These are phyloP conservation scores for Tylopilus sp. DNA, from an alignment of 768 basidiomycete genomes.

Conservation along the genomic window DNA sequence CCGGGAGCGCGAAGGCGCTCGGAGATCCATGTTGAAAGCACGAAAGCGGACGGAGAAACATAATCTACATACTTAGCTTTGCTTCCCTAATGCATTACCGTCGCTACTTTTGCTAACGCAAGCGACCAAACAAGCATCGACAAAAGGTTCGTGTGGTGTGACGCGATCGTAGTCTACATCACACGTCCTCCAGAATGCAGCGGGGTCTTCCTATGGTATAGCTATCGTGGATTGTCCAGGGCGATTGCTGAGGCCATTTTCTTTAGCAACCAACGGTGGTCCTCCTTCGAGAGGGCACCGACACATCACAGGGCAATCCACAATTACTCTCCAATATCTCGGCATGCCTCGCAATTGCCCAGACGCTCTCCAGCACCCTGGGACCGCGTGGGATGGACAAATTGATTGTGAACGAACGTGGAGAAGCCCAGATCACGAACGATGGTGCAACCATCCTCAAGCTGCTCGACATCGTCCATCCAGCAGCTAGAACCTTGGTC, in stretches of 20 bases:
- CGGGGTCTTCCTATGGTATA: conserved; percentile 77
- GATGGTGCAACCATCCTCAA: conserved; percentile 99
- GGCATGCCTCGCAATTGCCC: conserved; percentile 90
- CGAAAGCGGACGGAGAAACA: conserved; percentile 28
- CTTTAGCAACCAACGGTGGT: conserved; percentile 94
- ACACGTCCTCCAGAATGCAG: conserved; percentile 61
- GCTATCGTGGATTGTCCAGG: neutral
- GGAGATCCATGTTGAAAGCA: conserved; percentile 38
- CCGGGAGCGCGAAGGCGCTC: conserved; percentile 48
- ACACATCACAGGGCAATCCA: conserved; percentile 90
- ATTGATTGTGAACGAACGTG: conserved; percentile 88
- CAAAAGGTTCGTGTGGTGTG: neutral
- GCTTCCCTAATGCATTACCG: too few relatives aligned
- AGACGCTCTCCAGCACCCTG: conserved; percentile 91
- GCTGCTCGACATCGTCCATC: conserved; percentile 95
- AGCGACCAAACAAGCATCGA: conserved; percentile 22
- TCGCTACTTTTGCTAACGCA: too few relatives aligned
- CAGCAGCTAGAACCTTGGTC: conserved; percentile 95
- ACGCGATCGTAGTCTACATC: conserved; percentile 11
- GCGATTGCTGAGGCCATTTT: conserved; percentile 16
- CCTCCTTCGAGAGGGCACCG: conserved; percentile 93
- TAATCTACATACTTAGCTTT: conserved; percentile 4
- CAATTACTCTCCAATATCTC: conserved; percentile 95
- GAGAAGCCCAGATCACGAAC: conserved; percentile 98
- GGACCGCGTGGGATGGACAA: conserved; percentile 99